Base-by-base conservation (phyloP, 176 grass and related monocot species). In the Thinopyrum elongatum region DNA sequence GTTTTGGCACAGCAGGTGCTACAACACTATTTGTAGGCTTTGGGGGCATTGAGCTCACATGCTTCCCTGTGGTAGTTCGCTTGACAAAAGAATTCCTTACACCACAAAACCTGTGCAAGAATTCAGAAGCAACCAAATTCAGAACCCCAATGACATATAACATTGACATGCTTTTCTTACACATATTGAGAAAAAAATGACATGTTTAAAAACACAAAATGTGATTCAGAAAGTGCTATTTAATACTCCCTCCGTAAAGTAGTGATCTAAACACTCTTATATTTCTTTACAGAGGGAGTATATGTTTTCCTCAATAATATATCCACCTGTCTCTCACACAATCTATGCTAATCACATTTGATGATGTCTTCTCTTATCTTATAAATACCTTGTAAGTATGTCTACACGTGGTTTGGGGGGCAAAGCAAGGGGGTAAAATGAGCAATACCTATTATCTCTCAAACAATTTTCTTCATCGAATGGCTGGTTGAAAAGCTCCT, bases 371-470 rank as follows among this genome's bases (percentile, higher is more conserved):
- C n/a, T n/a, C 6, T 79, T 78, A 14, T 30, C 65, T 83, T 60
- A 71, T 4, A 65, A n/a, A 66, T 79, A 57, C n/a, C 80, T 44
- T 57, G 4, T 31, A 70, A 59, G 39, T 12, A 82, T 35, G 21
- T 2, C 26, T 81, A 29, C 8, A 64, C 21, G 47, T 76, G 6
- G 0, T 42, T 70, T 71, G 62, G 38, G 61, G 38, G 39, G 4
- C 15, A 80, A 64, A 35, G 7, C 9, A 74, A 65, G 11, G 64
- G 53, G 22, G 23, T 60, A 70, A 65, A 58, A 76, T 69, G 16
- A 63, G 74, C 38, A 78, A 74, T 75, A 87, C 97, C 97, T 96
- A 74, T 97, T 99, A 65, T 99, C 97, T 87, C 97, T 96, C 87
- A 99, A 91, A 85, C 97, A 99, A 82, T 99, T 99, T 10, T 93